phyloP scores from a whole-genome alignment of 2,329 filamentous ascomycete species.

The Aphanocladium album region DNA sequence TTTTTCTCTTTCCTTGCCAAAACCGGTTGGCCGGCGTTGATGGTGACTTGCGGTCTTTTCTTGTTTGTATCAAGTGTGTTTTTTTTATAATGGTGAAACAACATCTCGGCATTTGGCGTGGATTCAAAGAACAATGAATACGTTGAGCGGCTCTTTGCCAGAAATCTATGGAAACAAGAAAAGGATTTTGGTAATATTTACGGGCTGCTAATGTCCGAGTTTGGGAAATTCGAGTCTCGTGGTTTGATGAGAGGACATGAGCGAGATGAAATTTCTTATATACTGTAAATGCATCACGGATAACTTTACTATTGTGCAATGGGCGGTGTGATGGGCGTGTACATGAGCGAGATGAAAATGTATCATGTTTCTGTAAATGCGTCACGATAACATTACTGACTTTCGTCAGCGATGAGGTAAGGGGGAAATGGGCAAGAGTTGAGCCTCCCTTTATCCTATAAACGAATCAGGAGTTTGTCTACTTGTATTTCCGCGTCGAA shows the following conservation, averaged over 20 bases:
- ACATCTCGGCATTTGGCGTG: slow-evolving; percentile 6
- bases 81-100: slow-evolving; percentile 5
- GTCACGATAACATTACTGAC: too few relatives aligned
- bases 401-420: too few relatives aligned
- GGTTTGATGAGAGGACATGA: background rate
- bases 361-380: too few relatives aligned
- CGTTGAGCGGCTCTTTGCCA: too few relatives aligned
- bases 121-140: slow-evolving; percentile 1
- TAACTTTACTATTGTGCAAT: background rate
- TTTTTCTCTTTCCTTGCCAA: slow-evolving; percentile 8
- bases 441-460: too few relatives aligned
- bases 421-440: too few relatives aligned
- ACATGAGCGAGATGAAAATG: too few relatives aligned
- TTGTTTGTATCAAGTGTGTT: slow-evolving; percentile 8
- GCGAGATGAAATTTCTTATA: background rate
- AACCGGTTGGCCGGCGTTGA: slow-evolving; percentile 12
- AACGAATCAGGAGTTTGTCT: too few relatives aligned
- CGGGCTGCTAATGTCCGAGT: background rate
- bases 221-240: background rate
- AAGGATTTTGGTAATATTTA: background rate
- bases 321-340: too few relatives aligned
- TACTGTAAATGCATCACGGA: slow-evolving; percentile 11
- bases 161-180: too few relatives aligned
- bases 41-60: background rate
- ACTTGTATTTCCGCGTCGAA: too few relatives aligned